Conservation (phyloP, 768 basidiomycete species). For the Suillus bovinus region DNA sequence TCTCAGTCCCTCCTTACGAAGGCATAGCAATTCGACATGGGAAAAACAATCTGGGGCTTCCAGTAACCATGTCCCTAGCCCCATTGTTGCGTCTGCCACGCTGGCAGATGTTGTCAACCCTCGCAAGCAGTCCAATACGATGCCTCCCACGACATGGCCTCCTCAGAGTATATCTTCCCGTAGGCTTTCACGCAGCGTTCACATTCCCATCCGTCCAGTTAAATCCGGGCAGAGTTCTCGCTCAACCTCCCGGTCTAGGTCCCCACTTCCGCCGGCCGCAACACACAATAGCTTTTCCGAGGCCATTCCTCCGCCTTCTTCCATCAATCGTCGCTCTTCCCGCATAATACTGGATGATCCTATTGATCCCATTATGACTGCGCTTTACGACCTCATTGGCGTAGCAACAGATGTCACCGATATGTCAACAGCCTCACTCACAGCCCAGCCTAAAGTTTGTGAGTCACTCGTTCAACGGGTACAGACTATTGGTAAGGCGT, state of each 20-base stretch:
- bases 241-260: slow-evolving; percentile 92
- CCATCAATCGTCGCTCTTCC: slow-evolving; percentile 72
- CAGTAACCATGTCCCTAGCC: slow-evolving; percentile 58
- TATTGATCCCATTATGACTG: slow-evolving; percentile 85
- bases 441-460: slow-evolving; percentile 81
- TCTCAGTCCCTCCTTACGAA: slow-evolving; percentile 66
- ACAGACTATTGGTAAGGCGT: slow-evolving; percentile 88
- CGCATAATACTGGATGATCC: slow-evolving; percentile 85
- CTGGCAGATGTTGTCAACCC: slow-evolving; percentile 66
- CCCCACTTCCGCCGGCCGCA: slow-evolving; percentile 77
- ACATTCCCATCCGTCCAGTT: slow-evolving; percentile 65
- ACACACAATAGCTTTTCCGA: slow-evolving; percentile 69
- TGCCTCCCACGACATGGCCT: slow-evolving; percentile 55
- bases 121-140: slow-evolving; percentile 57
- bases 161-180: slow-evolving; percentile 62
- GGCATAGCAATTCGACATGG: slow-evolving; percentile 66
- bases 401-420: slow-evolving; percentile 94
- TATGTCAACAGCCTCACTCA: slow-evolving; percentile 84
- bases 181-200: slow-evolving; percentile 82
- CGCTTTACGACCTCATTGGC: slow-evolving; percentile 88
- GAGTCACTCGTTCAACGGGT: slow-evolving; percentile 87
- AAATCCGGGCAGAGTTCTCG: slow-evolving; percentile 85
- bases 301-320: slow-evolving; percentile 38
- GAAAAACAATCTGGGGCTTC: slow-evolving; percentile 53
- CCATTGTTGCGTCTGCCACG: slow-evolving; percentile 57